These are phyloP conservation scores for Saccharum hybrid DNA, from an alignment of 202 grass and related monocot genomes.

Conservation along the genomic window DNA sequence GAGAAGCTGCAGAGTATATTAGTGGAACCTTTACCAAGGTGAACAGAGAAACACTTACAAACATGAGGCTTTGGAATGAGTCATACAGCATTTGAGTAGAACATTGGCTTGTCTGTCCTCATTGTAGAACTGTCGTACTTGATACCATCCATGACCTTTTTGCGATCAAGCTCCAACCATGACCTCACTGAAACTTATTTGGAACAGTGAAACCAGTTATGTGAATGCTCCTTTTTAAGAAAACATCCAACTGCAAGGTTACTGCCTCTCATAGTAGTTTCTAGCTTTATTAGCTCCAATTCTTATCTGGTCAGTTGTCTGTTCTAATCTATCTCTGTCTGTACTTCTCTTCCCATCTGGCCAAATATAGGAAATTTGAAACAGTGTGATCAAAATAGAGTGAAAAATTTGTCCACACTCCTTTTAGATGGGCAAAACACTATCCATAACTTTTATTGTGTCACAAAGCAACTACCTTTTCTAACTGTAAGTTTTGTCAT, in stretches of 20 bases:
- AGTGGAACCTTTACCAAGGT: slow-evolving; percentile 98
- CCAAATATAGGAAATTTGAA: slow-evolving; percentile 2
- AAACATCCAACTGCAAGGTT: background rate
- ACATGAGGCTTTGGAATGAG: background rate
- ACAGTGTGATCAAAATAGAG: background rate
- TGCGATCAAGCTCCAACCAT: background rate
- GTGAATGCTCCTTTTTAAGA: background rate
- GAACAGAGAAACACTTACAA: slow-evolving; percentile 27
- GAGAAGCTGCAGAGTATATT: slow-evolving; percentile 83
- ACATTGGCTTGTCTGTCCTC: background rate
- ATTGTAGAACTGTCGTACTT: background rate
- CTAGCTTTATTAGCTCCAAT: background rate
- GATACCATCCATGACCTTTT: background rate
- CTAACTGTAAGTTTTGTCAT: background rate
- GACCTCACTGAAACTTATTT: background rate
- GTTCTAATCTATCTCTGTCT: background rate
- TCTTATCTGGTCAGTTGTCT: background rate
- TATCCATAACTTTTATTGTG: background rate
- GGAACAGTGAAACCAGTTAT: background rate
- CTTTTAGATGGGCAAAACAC: background rate
- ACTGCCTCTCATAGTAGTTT: background rate
- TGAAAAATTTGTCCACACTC: background rate
- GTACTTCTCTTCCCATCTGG: background rate
- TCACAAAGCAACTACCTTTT: background rate
- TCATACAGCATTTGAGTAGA: background rate